A percentile compares a stretch with the other conserved stretches of the same genome.
Conservation (phyloP, 768 basidiomycete species). For the Termitomyces bulborhizus region DNA sequence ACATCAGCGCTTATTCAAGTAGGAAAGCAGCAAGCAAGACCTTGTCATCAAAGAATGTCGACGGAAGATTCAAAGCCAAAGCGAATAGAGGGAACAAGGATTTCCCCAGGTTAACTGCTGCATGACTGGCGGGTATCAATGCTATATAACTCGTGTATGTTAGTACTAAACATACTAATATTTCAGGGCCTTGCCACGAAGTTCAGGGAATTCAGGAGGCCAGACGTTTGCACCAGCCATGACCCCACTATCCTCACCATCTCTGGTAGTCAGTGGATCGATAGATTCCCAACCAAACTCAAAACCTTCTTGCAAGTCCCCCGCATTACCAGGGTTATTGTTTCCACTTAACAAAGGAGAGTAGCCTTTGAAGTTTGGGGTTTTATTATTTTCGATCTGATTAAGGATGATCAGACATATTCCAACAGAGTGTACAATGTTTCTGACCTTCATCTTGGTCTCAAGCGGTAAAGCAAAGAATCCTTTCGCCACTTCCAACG, state of each 20-base stretch:
- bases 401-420: not conserved
- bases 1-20: not conserved
- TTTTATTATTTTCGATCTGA: constrained; percentile 64
- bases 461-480: constrained; percentile 66
- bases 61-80: constrained; percentile 66
- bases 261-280: constrained; percentile 19
- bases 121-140: constrained; percentile 23
- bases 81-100: constrained; percentile 82
- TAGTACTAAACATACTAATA: constrained; percentile 53
- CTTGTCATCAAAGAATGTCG: constrained; percentile 80
- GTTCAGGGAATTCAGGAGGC: constrained; percentile 59
- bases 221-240: constrained; percentile 77
- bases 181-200: constrained; percentile 48
- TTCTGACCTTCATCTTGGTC: constrained; percentile 57
- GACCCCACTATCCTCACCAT: constrained; percentile 35
- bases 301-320: constrained; percentile 90
- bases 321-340: constrained; percentile 68
- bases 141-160: not conserved
- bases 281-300: constrained; percentile 72
- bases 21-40: constrained; percentile 22
- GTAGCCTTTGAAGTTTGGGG: constrained; percentile 73
- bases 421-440: not conserved
- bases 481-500: constrained; percentile 41
- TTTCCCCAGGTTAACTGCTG: constrained; percentile 41
- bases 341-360: constrained; percentile 66